Evolutionary conservation across 2,329 filamentous ascomycete species (phyloP).

Genomic region (Aspergillus alliaceus): DNA sequence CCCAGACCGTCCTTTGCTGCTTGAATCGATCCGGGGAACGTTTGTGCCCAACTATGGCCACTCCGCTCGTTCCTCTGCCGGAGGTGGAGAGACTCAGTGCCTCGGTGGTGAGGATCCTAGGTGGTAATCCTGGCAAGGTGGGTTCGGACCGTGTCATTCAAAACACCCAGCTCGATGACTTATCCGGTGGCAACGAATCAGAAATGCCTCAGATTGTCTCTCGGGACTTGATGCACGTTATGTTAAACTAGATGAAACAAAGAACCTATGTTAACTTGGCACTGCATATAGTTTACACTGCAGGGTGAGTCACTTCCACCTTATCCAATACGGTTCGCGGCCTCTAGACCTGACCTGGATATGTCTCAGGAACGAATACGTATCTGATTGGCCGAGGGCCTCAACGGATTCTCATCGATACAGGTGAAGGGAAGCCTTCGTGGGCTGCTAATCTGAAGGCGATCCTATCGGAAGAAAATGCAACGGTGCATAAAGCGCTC

Average conservation of each 20-base stretch:
- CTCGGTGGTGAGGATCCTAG: constrained; percentile 78
- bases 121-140: constrained; percentile 85
- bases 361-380: constrained; percentile 74
- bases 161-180: neutral
- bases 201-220: neutral
- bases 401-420: constrained; percentile 80
- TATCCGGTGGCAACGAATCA: neutral
- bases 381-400: constrained; percentile 81
- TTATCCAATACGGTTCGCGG: neutral
- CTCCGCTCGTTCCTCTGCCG: constrained; percentile 63
- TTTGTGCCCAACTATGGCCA: constrained; percentile 51
- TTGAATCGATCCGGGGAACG: neutral
- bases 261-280: neutral
- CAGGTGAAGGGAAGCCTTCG: constrained; percentile 73
- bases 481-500: constrained; percentile 67
- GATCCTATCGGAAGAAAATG: constrained; percentile 67
- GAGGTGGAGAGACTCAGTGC: constrained; percentile 77
- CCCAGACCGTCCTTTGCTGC: neutral
- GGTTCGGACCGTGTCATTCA: neutral
- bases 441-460: constrained; percentile 70
- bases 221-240: neutral
- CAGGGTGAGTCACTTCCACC: constrained; percentile 47
- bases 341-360: neutral
- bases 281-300: constrained; percentile 52
- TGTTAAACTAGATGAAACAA: neutral